Percentiles rank a stretch among this genome's conserved stretches.
Conservation (phyloP, 2,329 filamentous ascomycete species). For the Xylariaceae sp. region DNA sequence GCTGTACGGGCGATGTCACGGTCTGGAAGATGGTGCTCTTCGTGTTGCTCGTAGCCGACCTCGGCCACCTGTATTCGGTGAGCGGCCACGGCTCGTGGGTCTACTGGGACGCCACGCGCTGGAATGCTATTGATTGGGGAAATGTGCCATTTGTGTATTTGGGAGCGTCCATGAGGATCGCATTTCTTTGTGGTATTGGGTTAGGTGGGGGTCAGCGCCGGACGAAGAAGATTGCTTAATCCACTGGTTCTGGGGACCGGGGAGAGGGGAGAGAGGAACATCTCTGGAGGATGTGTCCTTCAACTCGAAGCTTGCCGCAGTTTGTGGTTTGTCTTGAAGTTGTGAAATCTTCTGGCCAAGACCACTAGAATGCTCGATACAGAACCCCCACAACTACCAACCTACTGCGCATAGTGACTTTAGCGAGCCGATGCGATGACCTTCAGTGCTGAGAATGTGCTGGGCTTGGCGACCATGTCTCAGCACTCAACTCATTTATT, state of each 20-base stretch:
- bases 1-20: slow-evolving; percentile 67
- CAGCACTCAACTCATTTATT: not conserved
- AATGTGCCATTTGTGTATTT: slow-evolving; percentile 75
- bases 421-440: not conserved
- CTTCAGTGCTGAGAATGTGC: not conserved
- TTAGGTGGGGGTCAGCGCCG: slow-evolving; percentile 39
- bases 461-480: not conserved
- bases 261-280: not conserved
- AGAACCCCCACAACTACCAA: not conserved
- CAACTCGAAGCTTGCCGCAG: not conserved
- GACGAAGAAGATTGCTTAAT: slow-evolving; percentile 18
- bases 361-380: not conserved
- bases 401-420: not conserved
- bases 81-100: slow-evolving; percentile 60
- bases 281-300: not conserved
- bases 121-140: slow-evolving; percentile 73
- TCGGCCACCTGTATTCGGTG: slow-evolving; percentile 76
- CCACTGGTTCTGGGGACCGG: not conserved
- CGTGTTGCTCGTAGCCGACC: slow-evolving; percentile 73
- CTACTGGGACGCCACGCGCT: slow-evolving; percentile 67
- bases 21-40: slow-evolving; percentile 75
- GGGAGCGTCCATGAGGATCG: slow-evolving; percentile 63
- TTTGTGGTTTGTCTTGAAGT: not conserved
- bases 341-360: not conserved
- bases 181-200: slow-evolving; percentile 65